These are phyloP conservation scores for Thraustochytrium striatum DNA, from an alignment of 352 stramenopile genomes.

Conservation along the genomic window DNA sequence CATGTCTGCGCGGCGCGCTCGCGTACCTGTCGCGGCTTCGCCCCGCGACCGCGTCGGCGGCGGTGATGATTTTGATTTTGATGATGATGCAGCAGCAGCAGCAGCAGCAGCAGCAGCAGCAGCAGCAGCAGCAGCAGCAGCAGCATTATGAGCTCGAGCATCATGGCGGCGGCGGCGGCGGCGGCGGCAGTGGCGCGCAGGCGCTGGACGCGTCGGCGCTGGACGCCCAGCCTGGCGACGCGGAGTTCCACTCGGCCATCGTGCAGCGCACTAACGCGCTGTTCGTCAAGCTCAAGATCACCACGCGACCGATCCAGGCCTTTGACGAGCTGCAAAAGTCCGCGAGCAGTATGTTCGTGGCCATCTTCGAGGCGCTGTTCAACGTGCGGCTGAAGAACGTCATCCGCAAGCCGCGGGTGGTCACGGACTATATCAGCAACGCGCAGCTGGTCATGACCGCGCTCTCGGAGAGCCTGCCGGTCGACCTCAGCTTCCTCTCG, in stretches of 20 bases:
- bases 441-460: conserved; percentile 75
- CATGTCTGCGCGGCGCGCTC: background rate
- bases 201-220: background rate
- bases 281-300: conserved; percentile 70
- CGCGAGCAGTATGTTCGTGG: conserved; percentile 82
- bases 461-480: conserved; percentile 65
- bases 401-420: conserved; percentile 62
- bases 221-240: background rate
- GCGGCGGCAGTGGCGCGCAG: background rate
- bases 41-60: background rate
- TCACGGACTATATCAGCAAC: conserved; percentile 75
- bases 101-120: background rate
- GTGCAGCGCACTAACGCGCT: conserved; percentile 66
- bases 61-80: background rate
- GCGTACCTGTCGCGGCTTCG: too few relatives aligned
- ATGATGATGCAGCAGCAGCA: too few relatives aligned
- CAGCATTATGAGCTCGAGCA: background rate
- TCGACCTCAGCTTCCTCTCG: conserved; percentile 63
- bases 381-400: conserved; percentile 70
- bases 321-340: conserved; percentile 72
- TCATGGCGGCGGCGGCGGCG: background rate
- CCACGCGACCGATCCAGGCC: conserved; percentile 67
- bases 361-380: conserved; percentile 82
- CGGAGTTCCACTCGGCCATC: conserved; percentile 24
- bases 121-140: background rate